Conservation (phyloP, 331 rosid species). For the Arachis monticola region DNA sequence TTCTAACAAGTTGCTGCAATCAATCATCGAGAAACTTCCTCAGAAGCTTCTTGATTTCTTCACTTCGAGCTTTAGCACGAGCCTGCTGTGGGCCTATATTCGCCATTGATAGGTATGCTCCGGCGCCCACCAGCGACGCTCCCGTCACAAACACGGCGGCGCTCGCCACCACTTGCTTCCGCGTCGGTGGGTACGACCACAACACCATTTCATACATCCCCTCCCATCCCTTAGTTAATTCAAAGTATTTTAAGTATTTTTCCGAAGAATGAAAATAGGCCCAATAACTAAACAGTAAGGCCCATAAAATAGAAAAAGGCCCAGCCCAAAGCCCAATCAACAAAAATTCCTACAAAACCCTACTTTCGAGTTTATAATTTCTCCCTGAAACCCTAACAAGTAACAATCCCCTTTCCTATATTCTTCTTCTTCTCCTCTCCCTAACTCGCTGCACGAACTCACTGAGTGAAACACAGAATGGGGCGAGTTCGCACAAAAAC, state of each 20-base stretch:
- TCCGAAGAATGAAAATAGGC: too few species aligned
- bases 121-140: constrained; percentile 48
- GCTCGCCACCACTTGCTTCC: constrained; percentile 45
- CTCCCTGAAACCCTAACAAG: too few species aligned
- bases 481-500: constrained; percentile 82
- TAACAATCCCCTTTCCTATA: too few species aligned
- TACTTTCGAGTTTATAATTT: too few species aligned
- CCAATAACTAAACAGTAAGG: not conserved
- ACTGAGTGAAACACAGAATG: constrained; percentile 37
- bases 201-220: constrained; percentile 34
- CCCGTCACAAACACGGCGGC: constrained; percentile 52
- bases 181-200: constrained; percentile 70
- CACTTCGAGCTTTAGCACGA: constrained; percentile 61
- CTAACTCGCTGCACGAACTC: not conserved
- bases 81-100: constrained; percentile 73
- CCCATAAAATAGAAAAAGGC: not conserved
- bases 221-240: not conserved
- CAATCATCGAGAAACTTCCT: constrained; percentile 56
- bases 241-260: too few species aligned
- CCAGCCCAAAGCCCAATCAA: not conserved
- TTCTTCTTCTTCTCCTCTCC: too few species aligned
- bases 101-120: constrained; percentile 54
- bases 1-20: too few species aligned
- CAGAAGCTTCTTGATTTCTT: constrained; percentile 49
- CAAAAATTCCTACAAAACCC: too few species aligned